Percentiles rank a stretch among this genome's conserved stretches.
phyloP scores from a whole-genome alignment of 202 grass and related monocot species.

The Saccharum hybrid region DNA sequence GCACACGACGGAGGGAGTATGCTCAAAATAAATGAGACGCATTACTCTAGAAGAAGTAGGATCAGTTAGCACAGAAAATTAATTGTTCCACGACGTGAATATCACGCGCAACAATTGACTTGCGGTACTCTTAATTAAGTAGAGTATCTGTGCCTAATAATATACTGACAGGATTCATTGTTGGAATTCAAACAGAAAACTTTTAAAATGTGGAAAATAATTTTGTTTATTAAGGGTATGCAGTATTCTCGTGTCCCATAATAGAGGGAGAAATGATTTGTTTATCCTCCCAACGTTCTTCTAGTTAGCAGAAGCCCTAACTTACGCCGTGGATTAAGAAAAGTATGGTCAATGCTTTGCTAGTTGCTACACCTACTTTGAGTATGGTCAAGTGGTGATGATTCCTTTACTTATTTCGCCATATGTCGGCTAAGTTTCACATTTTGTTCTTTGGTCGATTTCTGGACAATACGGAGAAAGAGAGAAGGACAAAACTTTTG shows the following conservation, averaged over 20 bases:
- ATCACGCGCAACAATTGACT: background rate
- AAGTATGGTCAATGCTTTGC: conserved; percentile 22
- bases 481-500: background rate
- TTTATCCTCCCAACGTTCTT: conserved; percentile 22
- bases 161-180: background rate
- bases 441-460: background rate
- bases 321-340: conserved; percentile 21
- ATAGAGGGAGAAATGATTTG: background rate
- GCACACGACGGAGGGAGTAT: too few relatives aligned
- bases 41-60: too few relatives aligned
- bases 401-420: background rate
- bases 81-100: too few relatives aligned
- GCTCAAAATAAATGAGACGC: too few relatives aligned
- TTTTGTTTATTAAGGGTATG: background rate
- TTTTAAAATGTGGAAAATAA: background rate
- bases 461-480: too few relatives aligned
- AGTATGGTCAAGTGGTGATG: background rate
- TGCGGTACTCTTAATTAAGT: background rate
- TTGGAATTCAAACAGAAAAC: background rate
- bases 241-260: conserved; percentile 15
- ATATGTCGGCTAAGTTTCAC: background rate
- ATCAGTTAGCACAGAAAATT: too few relatives aligned
- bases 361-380: background rate
- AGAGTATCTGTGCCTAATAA: background rate
- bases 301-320: background rate